phyloP scores from a whole-genome alignment of 352 stramenopile species.

The Globisporangium canariense region DNA sequence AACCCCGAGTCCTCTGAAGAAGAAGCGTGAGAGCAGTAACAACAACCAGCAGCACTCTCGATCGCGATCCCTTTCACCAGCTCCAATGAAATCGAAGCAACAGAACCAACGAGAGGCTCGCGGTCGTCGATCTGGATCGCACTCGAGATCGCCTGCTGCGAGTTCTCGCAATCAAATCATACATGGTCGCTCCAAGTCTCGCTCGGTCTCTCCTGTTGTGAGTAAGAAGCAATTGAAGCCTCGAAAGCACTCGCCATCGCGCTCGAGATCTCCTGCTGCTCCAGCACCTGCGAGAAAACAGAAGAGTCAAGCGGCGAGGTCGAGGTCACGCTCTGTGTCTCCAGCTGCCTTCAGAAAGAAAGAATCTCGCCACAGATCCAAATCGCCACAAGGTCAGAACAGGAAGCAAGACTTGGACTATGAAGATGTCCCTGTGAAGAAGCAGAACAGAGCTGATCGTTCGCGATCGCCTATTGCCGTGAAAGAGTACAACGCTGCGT shows the following conservation, averaged over 20 bases:
- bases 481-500: not conserved
- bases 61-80: constrained; percentile 29
- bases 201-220: constrained; percentile 5
- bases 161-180: constrained; percentile 17
- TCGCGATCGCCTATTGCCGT: constrained; percentile 6
- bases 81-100: not conserved
- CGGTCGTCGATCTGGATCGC: constrained; percentile 19
- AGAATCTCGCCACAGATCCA: constrained; percentile 2
- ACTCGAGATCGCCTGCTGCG: constrained; percentile 30
- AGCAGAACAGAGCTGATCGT: not conserved
- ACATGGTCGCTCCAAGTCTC: constrained; percentile 4
- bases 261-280: constrained; percentile 8
- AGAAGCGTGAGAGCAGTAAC: constrained; percentile 24
- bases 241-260: constrained; percentile 3
- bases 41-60: constrained; percentile 10
- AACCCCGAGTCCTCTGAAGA: constrained; percentile 6
- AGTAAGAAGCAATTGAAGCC: not conserved
- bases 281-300: not conserved
- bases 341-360: not conserved
- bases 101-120: constrained; percentile 20
- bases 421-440: not conserved
- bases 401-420: not conserved
- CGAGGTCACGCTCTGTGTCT: not conserved
- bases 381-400: constrained; percentile 4
- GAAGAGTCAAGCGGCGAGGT: not conserved